A percentile compares a stretch with the other conserved stretches of the same genome.
phyloP scores from a whole-genome alignment of 1,284 basidiomycete genomes.

The Cutaneotrichosporon cavernicola region DNA sequence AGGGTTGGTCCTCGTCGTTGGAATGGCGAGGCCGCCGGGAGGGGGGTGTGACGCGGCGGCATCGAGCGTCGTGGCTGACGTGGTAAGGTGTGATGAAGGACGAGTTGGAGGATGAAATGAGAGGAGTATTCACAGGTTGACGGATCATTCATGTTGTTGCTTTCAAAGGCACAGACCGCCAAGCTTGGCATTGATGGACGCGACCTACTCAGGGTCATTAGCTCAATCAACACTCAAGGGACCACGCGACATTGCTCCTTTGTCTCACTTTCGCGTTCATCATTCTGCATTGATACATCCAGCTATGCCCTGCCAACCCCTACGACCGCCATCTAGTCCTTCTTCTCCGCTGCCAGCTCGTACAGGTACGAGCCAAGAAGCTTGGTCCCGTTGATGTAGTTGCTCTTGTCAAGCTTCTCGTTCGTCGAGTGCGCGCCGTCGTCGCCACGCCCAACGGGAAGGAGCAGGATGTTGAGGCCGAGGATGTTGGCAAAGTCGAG shows the following conservation, averaged over 20 bases:
- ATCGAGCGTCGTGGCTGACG: background rate
- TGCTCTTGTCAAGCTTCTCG: conserved; percentile 90
- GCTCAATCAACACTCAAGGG: background rate
- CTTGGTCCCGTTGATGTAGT: conserved; percentile 81
- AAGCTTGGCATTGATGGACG: background rate
- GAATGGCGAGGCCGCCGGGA: background rate
- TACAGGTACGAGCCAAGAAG: conserved; percentile 80
- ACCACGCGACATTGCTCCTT: too few species aligned
- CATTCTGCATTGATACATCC: background rate
- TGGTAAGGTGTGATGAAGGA: background rate
- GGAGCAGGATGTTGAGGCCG: conserved; percentile 67
- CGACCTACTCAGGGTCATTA: background rate
- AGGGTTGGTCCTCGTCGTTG: conserved; percentile 6
- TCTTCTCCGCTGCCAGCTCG: conserved; percentile 61
- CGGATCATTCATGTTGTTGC: background rate
- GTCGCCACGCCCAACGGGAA: conserved; percentile 91
- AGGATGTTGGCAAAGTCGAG: conserved; percentile 90
- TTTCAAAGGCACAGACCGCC: background rate
- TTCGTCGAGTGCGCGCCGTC: conserved; percentile 85
- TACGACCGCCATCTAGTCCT: conserved; percentile 12
- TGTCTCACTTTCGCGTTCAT: background rate
- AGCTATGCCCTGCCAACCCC: background rate
- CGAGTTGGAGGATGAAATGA: background rate
- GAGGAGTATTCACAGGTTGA: background rate
- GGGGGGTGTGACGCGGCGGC: background rate